Conservation (phyloP, 352 stramenopile species). For the Plasmopara viticola region DNA sequence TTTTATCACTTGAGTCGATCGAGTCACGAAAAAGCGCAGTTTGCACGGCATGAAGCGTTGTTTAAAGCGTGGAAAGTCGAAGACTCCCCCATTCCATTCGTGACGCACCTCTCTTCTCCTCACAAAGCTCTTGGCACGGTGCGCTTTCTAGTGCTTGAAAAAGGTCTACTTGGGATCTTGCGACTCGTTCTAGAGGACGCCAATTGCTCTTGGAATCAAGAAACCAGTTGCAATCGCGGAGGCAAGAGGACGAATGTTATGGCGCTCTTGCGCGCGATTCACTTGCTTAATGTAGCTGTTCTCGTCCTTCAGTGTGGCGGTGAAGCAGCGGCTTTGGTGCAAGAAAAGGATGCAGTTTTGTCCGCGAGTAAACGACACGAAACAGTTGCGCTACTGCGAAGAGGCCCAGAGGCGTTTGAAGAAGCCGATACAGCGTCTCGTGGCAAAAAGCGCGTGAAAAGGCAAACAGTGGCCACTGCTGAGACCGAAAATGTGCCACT, state of each 20-base stretch:
- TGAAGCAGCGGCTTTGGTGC: slow-evolving; percentile 3
- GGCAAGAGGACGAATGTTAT: slow-evolving; percentile 60
- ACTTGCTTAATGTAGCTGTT: slow-evolving; percentile 61
- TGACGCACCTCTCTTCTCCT: slow-evolving; percentile 45
- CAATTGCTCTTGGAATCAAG: slow-evolving; percentile 14
- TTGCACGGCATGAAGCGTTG: slow-evolving; percentile 69
- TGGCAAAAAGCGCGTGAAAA: slow-evolving; percentile 68
- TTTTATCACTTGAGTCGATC: slow-evolving; percentile 77
- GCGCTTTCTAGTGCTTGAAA: slow-evolving; percentile 55
- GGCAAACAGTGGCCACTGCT: slow-evolving; percentile 38
- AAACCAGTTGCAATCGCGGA: slow-evolving; percentile 9
- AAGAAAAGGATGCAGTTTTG: slow-evolving; percentile 27
- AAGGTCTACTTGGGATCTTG: slow-evolving; percentile 55
- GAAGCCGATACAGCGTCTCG: slow-evolving; percentile 38
- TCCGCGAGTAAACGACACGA: slow-evolving; percentile 44
- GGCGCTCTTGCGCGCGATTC: slow-evolving; percentile 54
- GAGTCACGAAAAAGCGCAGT: slow-evolving; percentile 74
- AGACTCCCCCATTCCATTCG: slow-evolving; percentile 57
- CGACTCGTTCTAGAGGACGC: slow-evolving; percentile 64
- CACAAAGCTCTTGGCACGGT: slow-evolving; percentile 50
- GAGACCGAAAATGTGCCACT: slow-evolving; percentile 51
- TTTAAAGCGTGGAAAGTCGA: slow-evolving; percentile 78
- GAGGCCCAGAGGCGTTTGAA: slow-evolving; percentile 55
- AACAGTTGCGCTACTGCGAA: slow-evolving; percentile 41
- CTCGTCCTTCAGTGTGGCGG: slow-evolving; percentile 47